Base-by-base conservation (phyloP, 805 yeast species). In the Candida nanaspora region DNA sequence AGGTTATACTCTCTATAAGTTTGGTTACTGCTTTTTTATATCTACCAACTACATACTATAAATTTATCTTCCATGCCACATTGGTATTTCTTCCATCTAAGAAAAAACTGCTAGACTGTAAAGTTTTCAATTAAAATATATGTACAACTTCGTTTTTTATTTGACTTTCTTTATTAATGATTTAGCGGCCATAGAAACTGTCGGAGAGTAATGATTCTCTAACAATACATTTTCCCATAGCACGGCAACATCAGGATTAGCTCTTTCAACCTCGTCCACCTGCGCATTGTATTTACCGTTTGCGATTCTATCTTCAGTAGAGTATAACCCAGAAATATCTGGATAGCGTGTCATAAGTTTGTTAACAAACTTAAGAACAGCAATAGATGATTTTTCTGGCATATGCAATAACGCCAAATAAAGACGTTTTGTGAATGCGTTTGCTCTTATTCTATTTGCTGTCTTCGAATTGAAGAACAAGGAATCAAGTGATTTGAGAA, bases 311-410 rank as follows among this genome's bases (percentile, higher is more conserved):
- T 93, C 98, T 37, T 88, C 96, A 1, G 96, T 86, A 19, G 86
- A 78, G 64, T 82, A 87, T 38, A 91, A 65, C 1, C 94, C 85
- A 39, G 78, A 73, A 35, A 87, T 63, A 39, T 80, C 82, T 33
- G 86, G 80, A 58, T 80, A 83, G 56, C 83, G 74, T 39, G 76
- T 78, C 57, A 77, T 70, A 44, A 93, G 66, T 51, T 86, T 85
- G 22, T 86, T 93, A 36, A 91, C 55, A 47, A 91, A 84, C 54
- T 84, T 83, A 37, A 88, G 65, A 1, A 81, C 60, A 1, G 96
- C 95, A 49, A 86, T 69, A 2, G 86, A 65, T 0, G 96, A 80
- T 59, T 87, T 87, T 59, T 91, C 98, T 3, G 98, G 97, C 14
- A 87, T 73, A 41, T 87, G 86, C 38, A 84, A 66, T 35, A 78